Percentiles rank a stretch among this genome's conserved stretches.
phyloP scores from a whole-genome alignment of 768 basidiomycete species.

The Lentinula detonsa region DNA sequence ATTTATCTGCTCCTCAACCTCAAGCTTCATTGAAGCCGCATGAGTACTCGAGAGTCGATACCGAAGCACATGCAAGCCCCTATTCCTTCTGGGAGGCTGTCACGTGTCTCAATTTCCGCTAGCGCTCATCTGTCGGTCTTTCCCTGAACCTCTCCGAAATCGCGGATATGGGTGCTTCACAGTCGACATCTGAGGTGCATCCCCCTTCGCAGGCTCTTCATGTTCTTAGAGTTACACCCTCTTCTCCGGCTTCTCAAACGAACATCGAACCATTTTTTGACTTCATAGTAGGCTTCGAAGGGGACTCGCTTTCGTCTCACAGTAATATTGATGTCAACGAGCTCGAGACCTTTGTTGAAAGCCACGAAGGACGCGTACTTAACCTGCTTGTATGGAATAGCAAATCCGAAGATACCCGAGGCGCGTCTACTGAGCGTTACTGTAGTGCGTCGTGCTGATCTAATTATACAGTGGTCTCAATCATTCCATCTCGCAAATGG shows the following conservation, averaged over 20 bases:
- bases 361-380: constrained; percentile 64
- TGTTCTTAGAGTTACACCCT: constrained; percentile 83
- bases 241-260: constrained; percentile 83
- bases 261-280: constrained; percentile 92
- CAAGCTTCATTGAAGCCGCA: too few species aligned
- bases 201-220: constrained; percentile 67
- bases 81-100: too few species aligned
- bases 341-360: constrained; percentile 77
- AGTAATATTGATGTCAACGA: constrained; percentile 61
- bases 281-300: constrained; percentile 90
- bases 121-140: too few species aligned
- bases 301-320: constrained; percentile 46
- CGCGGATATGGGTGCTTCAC: constrained; percentile 61
- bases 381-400: constrained; percentile 81
- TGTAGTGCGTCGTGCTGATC: constrained; percentile 1
- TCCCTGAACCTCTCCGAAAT: too few species aligned
- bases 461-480: constrained; percentile 59
- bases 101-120: too few species aligned
- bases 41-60: too few species aligned
- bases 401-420: constrained; percentile 66
- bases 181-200: constrained; percentile 53
- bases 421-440: constrained; percentile 29
- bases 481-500: constrained; percentile 86
- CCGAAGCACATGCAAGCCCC: too few species aligned
- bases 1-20: too few species aligned